Percentiles rank a stretch among this genome's conserved stretches.
phyloP scores from a whole-genome alignment of 2,329 filamentous ascomycete species.

The Ceratocystis albifundus region DNA sequence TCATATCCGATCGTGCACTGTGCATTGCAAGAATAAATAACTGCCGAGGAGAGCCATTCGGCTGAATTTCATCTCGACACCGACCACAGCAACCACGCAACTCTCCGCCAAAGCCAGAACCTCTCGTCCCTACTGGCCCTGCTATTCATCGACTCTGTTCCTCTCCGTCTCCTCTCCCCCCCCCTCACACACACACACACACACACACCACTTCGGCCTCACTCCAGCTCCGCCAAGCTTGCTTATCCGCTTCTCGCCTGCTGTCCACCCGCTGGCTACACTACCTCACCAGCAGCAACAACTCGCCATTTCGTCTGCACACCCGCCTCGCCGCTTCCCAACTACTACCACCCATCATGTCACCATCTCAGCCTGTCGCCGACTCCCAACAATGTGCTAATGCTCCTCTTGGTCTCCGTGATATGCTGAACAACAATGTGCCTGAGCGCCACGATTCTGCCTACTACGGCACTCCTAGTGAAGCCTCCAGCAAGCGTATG shows the following conservation, averaged over 20 bases:
- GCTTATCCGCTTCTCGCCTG: not conserved
- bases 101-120: too few relatives aligned
- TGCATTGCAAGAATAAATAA: not conserved
- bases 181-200: too few relatives aligned
- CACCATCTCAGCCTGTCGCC: constrained; percentile 1
- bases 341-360: not conserved
- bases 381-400: constrained; percentile 11
- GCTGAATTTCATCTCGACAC: not conserved
- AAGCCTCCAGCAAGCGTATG: constrained; percentile 23
- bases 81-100: not conserved
- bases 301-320: not conserved
- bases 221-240: too few relatives aligned
- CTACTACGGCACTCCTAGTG: constrained; percentile 23
- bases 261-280: not conserved
- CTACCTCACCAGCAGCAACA: not conserved
- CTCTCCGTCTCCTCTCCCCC: too few relatives aligned
- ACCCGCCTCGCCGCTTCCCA: not conserved
- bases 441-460: constrained; percentile 22
- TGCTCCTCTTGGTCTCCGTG: constrained; percentile 20
- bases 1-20: not conserved
- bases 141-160: not conserved
- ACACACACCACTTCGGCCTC: too few relatives aligned
- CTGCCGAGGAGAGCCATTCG: not conserved
- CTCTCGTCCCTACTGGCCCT: not conserved
- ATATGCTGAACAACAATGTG: constrained; percentile 20